A percentile compares a stretch with the other conserved stretches of the same genome.
phyloP scores from a whole-genome alignment of 257 asterid genomes.

The Nicotiana noctiflora region DNA sequence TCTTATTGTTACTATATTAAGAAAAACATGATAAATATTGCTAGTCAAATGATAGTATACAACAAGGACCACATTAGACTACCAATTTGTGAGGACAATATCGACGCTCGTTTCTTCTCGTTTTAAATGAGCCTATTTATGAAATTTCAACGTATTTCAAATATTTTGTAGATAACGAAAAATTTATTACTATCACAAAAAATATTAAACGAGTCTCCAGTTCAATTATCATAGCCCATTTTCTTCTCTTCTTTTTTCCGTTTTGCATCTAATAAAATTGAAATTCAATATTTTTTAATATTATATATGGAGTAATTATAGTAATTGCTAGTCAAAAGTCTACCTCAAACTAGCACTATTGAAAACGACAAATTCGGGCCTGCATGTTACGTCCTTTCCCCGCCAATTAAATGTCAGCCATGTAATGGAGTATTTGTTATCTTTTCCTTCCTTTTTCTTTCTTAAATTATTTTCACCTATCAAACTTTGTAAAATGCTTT shows the following conservation, averaged over 20 bases:
- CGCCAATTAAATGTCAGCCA: background rate
- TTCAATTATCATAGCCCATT: no score
- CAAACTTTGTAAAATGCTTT: background rate
- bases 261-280: no score
- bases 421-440: background rate
- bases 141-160: background rate
- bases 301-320: background rate
- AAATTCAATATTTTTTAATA: no score
- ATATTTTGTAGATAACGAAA: background rate
- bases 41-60: background rate
- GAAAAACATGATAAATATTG: background rate
- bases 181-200: no score
- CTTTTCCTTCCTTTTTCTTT: background rate
- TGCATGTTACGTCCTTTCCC: background rate
- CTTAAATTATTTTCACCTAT: background rate
- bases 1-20: background rate
- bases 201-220: no score
- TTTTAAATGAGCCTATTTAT: background rate
- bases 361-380: background rate
- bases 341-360: background rate
- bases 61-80: background rate
- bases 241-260: no score
- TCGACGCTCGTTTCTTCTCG: background rate
- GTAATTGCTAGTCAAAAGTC: background rate
- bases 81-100: background rate